Evolutionary conservation across 2,329 filamentous ascomycete species (phyloP).

Genomic region (Fusarium mexicanum): DNA sequence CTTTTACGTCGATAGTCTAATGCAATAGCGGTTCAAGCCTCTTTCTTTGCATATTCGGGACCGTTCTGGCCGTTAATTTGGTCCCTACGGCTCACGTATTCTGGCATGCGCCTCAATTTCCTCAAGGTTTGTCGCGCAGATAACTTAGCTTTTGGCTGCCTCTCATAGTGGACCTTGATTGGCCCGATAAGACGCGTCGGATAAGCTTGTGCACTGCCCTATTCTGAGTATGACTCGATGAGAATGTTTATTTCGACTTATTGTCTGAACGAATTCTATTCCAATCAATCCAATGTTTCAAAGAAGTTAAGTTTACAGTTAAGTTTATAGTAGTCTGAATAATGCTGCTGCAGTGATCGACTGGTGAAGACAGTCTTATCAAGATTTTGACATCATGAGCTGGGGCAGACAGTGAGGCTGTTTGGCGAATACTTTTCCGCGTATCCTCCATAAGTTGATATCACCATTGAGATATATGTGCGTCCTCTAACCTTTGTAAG

Average conservation of each 20-base stretch:
- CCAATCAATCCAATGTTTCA: rapidly evolving
- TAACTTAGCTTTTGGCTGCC: background rate
- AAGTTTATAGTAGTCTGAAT: rapidly evolving
- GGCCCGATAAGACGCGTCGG: background rate
- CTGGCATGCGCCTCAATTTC: background rate
- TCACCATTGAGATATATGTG: no score
- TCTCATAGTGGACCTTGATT: rapidly evolving
- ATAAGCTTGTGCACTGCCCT: background rate
- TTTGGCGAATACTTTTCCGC: no score
- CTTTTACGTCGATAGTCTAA: rapidly evolving
- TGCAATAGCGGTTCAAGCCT: rapidly evolving
- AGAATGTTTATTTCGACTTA: background rate
- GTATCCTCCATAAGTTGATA: no score
- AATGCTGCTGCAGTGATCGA: no score
- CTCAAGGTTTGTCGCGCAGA: background rate
- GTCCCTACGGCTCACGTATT: background rate
- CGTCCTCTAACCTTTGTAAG: rapidly evolving
- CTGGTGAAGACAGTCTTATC: rapidly evolving
- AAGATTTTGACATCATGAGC: rapidly evolving
- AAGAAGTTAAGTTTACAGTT: rapidly evolving
- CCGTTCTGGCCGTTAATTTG: background rate
- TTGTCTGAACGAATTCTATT: rapidly evolving
- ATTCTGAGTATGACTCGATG: background rate
- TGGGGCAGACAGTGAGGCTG: no score
- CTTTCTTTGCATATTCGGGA: background rate